Evolutionary conservation across 495 filamentous ascomycete species (phyloP).

Genomic region (Terfezia claveryi): DNA sequence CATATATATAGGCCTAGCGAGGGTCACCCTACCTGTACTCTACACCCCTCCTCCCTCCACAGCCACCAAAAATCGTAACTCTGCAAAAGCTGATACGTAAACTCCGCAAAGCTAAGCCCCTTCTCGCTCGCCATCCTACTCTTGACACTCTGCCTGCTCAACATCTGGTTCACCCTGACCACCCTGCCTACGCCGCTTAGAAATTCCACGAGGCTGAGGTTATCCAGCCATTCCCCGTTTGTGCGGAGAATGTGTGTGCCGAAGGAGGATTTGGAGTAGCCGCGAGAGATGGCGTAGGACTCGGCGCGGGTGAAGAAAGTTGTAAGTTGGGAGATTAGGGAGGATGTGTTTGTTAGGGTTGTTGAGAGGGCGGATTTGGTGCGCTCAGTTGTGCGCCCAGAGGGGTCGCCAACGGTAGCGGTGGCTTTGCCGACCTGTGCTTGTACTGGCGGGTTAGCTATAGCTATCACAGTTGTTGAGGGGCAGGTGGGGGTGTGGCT

Average conservation of each 20-base stretch:
- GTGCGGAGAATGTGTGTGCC: slow-evolving; percentile 48
- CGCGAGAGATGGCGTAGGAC: slow-evolving; percentile 33
- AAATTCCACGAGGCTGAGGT: slow-evolving; percentile 44
- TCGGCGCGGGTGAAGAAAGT: slow-evolving; percentile 54
- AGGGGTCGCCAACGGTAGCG: slow-evolving; percentile 70
- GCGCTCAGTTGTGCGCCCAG: slow-evolving; percentile 46
- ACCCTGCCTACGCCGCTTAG: slow-evolving; percentile 45
- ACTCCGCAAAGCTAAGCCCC: slow-evolving; percentile 86
- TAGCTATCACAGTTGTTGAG: no score
- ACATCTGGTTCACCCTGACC: slow-evolving; percentile 63
- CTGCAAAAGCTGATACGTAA: slow-evolving; percentile 80
- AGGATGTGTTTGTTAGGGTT: slow-evolving; percentile 45
- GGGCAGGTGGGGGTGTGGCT: not conserved
- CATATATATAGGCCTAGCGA: no score
- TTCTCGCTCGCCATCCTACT: slow-evolving; percentile 55
- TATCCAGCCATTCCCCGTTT: slow-evolving; percentile 64
- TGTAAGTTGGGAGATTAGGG: slow-evolving; percentile 63
- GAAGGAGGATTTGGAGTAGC: slow-evolving; percentile 35
- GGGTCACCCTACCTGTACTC: slow-evolving; percentile 9
- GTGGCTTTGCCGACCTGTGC: slow-evolving; percentile 41
- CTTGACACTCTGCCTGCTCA: slow-evolving; percentile 76
- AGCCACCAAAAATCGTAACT: slow-evolving; percentile 93
- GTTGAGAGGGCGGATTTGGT: slow-evolving; percentile 31
- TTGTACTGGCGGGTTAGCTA: not conserved
- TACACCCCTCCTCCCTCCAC: slow-evolving; percentile 31